phyloP scores from a whole-genome alignment of 768 basidiomycete genomes.

The Mycena venus region DNA sequence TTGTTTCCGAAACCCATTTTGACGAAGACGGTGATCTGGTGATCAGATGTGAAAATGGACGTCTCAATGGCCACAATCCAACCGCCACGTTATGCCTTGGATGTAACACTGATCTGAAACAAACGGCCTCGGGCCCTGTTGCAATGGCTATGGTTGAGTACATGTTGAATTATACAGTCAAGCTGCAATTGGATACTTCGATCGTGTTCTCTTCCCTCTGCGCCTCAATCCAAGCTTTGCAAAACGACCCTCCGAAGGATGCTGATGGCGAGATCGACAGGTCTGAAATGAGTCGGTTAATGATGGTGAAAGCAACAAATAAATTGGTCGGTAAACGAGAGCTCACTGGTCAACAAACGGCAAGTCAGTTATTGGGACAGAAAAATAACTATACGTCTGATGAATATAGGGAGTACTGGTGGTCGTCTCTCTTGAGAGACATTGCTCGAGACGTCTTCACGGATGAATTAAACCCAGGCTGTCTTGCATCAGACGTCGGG shows the following conservation, averaged over 20 bases:
- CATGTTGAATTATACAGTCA: conserved; percentile 26
- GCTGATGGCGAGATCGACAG: conserved; percentile 22
- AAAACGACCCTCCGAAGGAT: conserved; percentile 27
- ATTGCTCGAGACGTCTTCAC: conserved; percentile 36
- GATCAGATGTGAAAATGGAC: conserved; percentile 16
- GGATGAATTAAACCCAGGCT: background rate
- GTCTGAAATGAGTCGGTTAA: conserved; percentile 10
- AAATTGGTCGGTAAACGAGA: conserved; percentile 21
- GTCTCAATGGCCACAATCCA: background rate
- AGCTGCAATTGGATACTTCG: conserved; percentile 25
- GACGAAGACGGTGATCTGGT: conserved; percentile 18
- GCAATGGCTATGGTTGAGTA: conserved; percentile 31
- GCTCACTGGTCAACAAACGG: conserved; percentile 21
- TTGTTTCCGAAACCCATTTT: conserved; percentile 13
- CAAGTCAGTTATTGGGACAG: background rate
- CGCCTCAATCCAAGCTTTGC: conserved; percentile 28
- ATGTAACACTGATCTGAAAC: conserved; percentile 20
- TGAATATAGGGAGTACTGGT: conserved; percentile 10
- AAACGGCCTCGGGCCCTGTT: conserved; percentile 23
- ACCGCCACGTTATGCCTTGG: background rate
- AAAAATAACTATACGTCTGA: conserved; percentile 12
- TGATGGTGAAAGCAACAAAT: conserved; percentile 24
- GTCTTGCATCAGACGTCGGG: background rate
- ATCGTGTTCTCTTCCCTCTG: conserved; percentile 31
- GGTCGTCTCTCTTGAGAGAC: conserved; percentile 18